These are phyloP conservation scores for Knoxdaviesia proteae DNA, from an alignment of 2,329 filamentous ascomycete genomes.

Conservation along the genomic window DNA sequence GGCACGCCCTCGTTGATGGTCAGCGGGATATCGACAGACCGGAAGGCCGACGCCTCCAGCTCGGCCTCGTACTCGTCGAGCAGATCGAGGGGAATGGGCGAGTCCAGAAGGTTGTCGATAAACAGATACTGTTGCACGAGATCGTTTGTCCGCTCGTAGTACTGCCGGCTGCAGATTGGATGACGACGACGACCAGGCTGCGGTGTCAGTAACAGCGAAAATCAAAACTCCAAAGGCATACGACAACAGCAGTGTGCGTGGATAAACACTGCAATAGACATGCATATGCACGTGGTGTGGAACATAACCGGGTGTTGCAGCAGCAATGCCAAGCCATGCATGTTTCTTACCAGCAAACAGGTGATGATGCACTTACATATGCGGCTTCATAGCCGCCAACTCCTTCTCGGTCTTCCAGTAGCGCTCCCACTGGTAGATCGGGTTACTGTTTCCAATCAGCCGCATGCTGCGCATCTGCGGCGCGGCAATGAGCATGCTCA, in stretches of 20 bases:
- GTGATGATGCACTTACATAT: conserved; percentile 26
- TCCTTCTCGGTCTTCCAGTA: conserved; percentile 73
- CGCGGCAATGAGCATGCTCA: conserved; percentile 38
- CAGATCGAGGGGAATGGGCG: conserved; percentile 74
- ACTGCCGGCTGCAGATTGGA: conserved; percentile 36
- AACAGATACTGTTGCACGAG: conserved; percentile 84
- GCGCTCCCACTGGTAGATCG: conserved; percentile 63
- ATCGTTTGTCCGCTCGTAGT: conserved; percentile 78
- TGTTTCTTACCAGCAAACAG: neutral
- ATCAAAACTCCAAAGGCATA: neutral
- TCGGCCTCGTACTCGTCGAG: conserved; percentile 68
- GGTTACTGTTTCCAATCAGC: conserved; percentile 74
- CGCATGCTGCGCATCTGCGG: conserved; percentile 64
- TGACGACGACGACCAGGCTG: conserved; percentile 1
- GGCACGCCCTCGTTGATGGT: conserved; percentile 55
- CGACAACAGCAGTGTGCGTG: neutral
- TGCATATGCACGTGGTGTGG: too few species aligned
- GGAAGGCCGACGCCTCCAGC: conserved; percentile 31
- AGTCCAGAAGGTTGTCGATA: conserved; percentile 78
- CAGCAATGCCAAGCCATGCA: too few species aligned
- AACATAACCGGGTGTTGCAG: too few species aligned
- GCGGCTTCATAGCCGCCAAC: conserved; percentile 47
- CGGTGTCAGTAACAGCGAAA: neutral
- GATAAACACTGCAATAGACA: too few species aligned
- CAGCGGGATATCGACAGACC: conserved; percentile 39